phyloP scores from a whole-genome alignment of 1,284 basidiomycete genomes.

The Ceratobasidium sp. region DNA sequence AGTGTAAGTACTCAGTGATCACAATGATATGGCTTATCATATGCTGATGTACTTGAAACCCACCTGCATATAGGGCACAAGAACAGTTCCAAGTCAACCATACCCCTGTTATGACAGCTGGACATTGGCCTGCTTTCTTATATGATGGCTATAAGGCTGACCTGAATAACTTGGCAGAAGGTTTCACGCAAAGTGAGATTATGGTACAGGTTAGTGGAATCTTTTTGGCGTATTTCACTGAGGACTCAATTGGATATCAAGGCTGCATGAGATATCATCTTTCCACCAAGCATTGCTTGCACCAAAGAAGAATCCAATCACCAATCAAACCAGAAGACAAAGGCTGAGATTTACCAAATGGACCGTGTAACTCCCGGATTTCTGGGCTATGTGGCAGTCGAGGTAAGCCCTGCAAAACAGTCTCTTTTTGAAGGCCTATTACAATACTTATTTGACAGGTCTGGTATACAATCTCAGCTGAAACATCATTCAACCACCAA shows the following conservation, averaged over 20 bases:
- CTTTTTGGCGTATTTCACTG: neutral
- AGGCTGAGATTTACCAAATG: neutral
- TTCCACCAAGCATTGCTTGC: constrained; percentile 7
- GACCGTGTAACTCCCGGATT: constrained; percentile 4
- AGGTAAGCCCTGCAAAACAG: neutral
- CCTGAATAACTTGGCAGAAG: neutral
- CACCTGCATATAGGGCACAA: neutral
- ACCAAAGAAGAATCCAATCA: neutral
- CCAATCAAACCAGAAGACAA: neutral
- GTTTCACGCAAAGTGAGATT: neutral
- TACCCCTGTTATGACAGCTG: neutral
- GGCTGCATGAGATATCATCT: neutral
- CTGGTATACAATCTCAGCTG: constrained; percentile 4
- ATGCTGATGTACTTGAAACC: neutral
- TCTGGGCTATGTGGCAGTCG: constrained; percentile 4
- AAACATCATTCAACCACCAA: neutral
- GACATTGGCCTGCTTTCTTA: constrained; percentile 7
- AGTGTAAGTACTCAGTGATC: neutral
- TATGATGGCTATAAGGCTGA: neutral
- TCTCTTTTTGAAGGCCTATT: neutral
- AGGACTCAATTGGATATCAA: neutral
- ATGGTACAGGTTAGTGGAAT: constrained; percentile 3
- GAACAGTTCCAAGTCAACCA: neutral
- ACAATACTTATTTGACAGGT: neutral
- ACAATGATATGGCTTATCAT: neutral